These are phyloP conservation scores for Wickerhamiella dianesei DNA, from an alignment of 805 yeast species.

Conservation along the genomic window DNA sequence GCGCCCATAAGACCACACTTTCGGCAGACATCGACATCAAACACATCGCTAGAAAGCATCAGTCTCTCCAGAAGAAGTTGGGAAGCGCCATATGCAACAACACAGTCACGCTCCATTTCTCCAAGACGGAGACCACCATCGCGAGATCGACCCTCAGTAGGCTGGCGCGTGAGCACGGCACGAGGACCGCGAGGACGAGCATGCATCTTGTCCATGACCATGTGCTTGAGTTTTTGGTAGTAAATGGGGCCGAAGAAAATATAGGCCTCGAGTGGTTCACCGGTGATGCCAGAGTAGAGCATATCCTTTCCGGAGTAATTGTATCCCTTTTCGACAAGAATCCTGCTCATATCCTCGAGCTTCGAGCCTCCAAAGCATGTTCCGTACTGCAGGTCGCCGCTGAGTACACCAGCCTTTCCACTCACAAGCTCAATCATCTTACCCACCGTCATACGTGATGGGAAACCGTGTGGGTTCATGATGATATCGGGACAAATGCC, in stretches of 20 bases:
- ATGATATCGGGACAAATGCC: conserved; percentile 92
- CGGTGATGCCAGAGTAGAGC: conserved; percentile 94
- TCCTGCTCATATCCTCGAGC: conserved; percentile 84
- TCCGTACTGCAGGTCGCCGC: conserved; percentile 86
- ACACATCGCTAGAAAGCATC: conserved; percentile 95
- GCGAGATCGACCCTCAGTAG: conserved; percentile 96
- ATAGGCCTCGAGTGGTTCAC: conserved; percentile 93
- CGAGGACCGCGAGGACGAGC: conserved; percentile 99
- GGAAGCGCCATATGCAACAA: conserved; percentile 97
- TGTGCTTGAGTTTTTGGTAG: conserved; percentile 94
- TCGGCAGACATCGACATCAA: conserved; percentile 91
- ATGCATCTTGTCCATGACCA: conserved; percentile 98
- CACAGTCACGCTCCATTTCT: conserved; percentile 99
- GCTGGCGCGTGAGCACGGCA: conserved; percentile 95
- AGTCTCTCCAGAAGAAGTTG: conserved; percentile 84
- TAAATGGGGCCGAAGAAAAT: conserved; percentile 97
- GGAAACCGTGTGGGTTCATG: conserved; percentile 99
- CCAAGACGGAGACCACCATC: conserved; percentile 98
- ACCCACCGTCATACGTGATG: conserved; percentile 99
- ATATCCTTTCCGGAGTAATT: conserved; percentile 93
- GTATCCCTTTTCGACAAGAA: conserved; percentile 81
- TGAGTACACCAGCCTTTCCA: conserved; percentile 94
- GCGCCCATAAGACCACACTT: conserved; percentile 95
- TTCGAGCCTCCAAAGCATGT: conserved; percentile 99
- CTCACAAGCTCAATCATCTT: conserved; percentile 93